These are phyloP conservation scores for Stachybotrys echinatus DNA, from an alignment of 2,329 filamentous ascomycete species.

Conservation along the genomic window DNA sequence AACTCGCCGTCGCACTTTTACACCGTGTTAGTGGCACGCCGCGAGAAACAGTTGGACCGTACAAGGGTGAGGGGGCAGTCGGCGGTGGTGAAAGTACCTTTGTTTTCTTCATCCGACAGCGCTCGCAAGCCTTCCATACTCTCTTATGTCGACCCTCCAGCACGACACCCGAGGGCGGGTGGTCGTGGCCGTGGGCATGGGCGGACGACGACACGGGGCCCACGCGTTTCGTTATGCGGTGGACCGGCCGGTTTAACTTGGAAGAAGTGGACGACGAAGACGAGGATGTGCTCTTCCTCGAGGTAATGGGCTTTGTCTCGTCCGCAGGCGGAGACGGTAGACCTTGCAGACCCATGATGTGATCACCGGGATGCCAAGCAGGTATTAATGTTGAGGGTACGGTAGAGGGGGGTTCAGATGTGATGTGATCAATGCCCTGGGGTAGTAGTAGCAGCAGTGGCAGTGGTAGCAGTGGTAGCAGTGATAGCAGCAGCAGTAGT, in stretches of 20 bases:
- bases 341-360: slow-evolving; percentile 40
- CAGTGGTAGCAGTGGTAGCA: background rate
- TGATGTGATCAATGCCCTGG: background rate
- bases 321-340: slow-evolving; percentile 50
- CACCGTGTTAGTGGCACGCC: slow-evolving; percentile 6
- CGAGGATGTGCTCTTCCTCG: slow-evolving; percentile 28
- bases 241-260: slow-evolving; percentile 44
- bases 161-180: slow-evolving; percentile 18
- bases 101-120: slow-evolving; percentile 66
- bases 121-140: slow-evolving; percentile 62
- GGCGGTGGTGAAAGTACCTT: slow-evolving; percentile 40
- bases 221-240: slow-evolving; percentile 47
- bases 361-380: too few relatives aligned
- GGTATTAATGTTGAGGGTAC: too few relatives aligned
- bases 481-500: background rate
- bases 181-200: slow-evolving; percentile 30
- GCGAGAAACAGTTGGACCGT: background rate
- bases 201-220: slow-evolving; percentile 25
- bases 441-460: background rate
- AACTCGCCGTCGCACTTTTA: slow-evolving; percentile 59
- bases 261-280: slow-evolving; percentile 13
- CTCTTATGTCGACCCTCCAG: slow-evolving; percentile 57
- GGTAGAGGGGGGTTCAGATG: too few relatives aligned
- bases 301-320: slow-evolving; percentile 31
- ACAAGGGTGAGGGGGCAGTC: slow-evolving; percentile 1